phyloP scores from a whole-genome alignment of 2,329 filamentous ascomycete genomes.

The Tolypocladium endophyticum region DNA sequence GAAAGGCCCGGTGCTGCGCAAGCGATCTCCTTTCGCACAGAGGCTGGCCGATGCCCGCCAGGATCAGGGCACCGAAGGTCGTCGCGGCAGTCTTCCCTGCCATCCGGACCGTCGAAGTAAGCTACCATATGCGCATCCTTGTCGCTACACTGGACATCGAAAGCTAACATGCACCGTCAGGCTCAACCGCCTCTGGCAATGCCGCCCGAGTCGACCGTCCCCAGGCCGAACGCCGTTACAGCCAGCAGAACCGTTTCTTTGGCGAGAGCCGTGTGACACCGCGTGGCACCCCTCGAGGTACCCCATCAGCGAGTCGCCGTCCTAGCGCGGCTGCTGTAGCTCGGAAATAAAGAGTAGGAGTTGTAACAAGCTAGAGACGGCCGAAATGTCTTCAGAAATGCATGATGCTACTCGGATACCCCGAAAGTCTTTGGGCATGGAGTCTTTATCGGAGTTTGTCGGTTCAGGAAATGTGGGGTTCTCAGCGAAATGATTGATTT shows the following conservation, averaged over 20 bases:
- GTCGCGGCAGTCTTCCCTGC: constrained; percentile 14
- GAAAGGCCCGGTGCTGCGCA: constrained; percentile 49
- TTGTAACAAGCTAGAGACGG: neutral
- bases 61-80: constrained; percentile 17
- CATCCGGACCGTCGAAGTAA: constrained; percentile 17
- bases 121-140: constrained; percentile 1
- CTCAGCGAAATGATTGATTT: no score
- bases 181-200: constrained; percentile 10
- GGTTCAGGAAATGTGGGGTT: neutral
- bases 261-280: constrained; percentile 30
- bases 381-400: neutral
- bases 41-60: constrained; percentile 37
- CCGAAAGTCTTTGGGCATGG: neutral
- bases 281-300: constrained; percentile 23
- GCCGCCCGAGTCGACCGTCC: constrained; percentile 11
- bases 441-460: neutral
- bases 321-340: constrained; percentile 11
- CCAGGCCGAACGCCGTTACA: constrained; percentile 18
- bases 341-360: constrained; percentile 1
- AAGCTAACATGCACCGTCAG: constrained; percentile 3
- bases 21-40: constrained; percentile 54
- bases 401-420: neutral
- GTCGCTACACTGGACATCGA: neutral
- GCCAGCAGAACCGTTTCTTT: constrained; percentile 29
- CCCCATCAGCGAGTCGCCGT: constrained; percentile 24